Evolutionary conservation across 495 filamentous ascomycete genomes (phyloP).

Genomic region (Xylaria cubensis): DNA sequence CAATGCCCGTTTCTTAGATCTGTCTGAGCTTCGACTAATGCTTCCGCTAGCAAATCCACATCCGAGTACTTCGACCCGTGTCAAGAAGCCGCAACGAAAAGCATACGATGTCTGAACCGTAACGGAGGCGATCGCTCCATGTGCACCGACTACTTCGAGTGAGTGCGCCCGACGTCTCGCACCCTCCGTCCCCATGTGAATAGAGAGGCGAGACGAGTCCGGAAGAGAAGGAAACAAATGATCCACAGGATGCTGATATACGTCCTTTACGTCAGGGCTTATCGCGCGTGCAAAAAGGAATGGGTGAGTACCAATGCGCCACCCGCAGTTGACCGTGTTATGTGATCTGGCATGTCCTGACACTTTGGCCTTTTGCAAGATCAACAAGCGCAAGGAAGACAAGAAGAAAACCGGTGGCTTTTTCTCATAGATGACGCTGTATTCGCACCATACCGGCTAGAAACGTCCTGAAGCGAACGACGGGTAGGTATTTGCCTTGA

Average conservation of each 20-base stretch:
- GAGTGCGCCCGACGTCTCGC: slow-evolving; percentile 39
- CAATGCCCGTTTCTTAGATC: slow-evolving; percentile 3
- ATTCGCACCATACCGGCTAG: background rate
- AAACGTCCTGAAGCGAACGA: background rate
- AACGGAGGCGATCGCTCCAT: slow-evolving; percentile 85
- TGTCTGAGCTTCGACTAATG: slow-evolving; percentile 16
- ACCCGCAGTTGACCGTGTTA: slow-evolving; percentile 1
- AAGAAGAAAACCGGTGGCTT: slow-evolving; percentile 40
- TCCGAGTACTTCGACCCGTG: slow-evolving; percentile 94
- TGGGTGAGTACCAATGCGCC: slow-evolving; percentile 68
- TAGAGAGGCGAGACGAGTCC: background rate
- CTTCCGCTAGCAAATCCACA: slow-evolving; percentile 68
- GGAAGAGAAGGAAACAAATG: background rate
- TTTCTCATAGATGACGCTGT: slow-evolving; percentile 25
- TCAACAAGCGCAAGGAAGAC: slow-evolving; percentile 57
- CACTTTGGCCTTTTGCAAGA: slow-evolving; percentile 43
- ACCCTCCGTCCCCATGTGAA: background rate
- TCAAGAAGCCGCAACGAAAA: slow-evolving; percentile 88
- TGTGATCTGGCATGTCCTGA: slow-evolving; percentile 23
- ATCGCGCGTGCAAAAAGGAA: slow-evolving; percentile 91
- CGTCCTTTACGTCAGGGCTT: slow-evolving; percentile 64
- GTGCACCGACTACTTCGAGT: slow-evolving; percentile 96
- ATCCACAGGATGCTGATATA: slow-evolving; percentile 31
- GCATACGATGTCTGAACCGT: slow-evolving; percentile 83
- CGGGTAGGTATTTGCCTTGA: too few species aligned